Base-by-base conservation (phyloP, 1,139 yeast species). In the Lodderomyces parapsilosis region DNA sequence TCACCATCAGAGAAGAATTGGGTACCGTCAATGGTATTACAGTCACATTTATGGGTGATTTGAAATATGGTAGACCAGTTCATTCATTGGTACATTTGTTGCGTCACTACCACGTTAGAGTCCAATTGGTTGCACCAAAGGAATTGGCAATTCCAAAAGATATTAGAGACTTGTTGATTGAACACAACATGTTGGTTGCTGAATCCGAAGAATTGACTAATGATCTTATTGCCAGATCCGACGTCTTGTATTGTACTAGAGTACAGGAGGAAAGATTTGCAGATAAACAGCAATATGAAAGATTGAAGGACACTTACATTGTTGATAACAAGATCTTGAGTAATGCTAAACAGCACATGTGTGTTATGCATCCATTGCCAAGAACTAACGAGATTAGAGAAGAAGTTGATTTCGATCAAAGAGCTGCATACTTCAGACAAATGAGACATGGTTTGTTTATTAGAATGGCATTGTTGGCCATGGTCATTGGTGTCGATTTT, bases 391-490 rank as follows among this genome's bases (percentile, higher is more conserved):
- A 94, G 73, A 91, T 94, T 56, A 86, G 88, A 60, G 98, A 90
- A 71, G 99, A 94, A 73, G 98, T 94, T 58, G 99, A 94, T 68
- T 93, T 91, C 61, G 99, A 94, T 68, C 97, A 91, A 68, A 86
- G 99, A 68, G 98, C 99, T 53, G 98, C 98, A 49, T 93, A 93
- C 75, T 93, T 93, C 77, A 87, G 99, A 81, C 98, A 91, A 76
- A 93, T 93, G 98, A 86, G 94, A 69, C 93, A 93, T 63, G 99
- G 99, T 49, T 78, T 94, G 67, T 94, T 83, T 63, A 96, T 94
- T 43, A 89, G 99, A 79, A 94, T 94, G 99, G 99, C 99, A 15
- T 74, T 94, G 54, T 78, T 94, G 65, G 97, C 98, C 48, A 86
- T 93, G 95, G 99, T 94, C 52, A 82, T 94, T 69, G 99, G 99